Evolutionary conservation across 108 stramenopile species (phyloP), one percentile per base, ranked within the genome.

Genomic region (Pseudonitzschia multistriata): DNA sequence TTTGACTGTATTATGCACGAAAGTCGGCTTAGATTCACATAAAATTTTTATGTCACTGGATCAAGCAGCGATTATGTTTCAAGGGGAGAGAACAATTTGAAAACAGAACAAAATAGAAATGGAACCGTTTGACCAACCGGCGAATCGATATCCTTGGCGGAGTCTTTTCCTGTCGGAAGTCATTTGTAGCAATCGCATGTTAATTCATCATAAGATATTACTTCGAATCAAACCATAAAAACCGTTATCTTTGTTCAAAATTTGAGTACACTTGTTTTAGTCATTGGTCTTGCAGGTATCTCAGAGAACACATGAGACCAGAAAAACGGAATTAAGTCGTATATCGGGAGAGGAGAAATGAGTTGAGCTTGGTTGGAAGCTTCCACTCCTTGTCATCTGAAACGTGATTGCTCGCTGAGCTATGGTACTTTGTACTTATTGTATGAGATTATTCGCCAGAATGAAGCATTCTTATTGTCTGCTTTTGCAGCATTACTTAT

Each of bases 131-230:
- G 42, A 14, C 63, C 35, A 63, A n/a, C 37, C 71, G 45, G 67
- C 63, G 72, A 73, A 77, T 63, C 47, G 77, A 66, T 74, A 66
- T 74, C 77, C 81, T 82, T 82, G 81, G 73, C 77, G 81, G 81
- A 78, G 48, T 75, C 77, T 70, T 57, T 82, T 73, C 66, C 33
- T 77, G 76, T 59, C 48, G 72, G 28, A 62, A 60, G 57, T 33
- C 57, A 59, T 33, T 35, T 35, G 57, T 59, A 59, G 19, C 11
- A 52, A 52, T 59, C 57, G 57, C 34, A n/a, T 33, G 33, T 59
- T 59, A 29, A 59, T 59, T 33, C 34, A 59, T 33, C 57, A 59
- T 59, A 59, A 59, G 57, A 59, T 33, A 59, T 59, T 52, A 5
- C 50, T 25, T 52, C 24, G 21, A 52, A 52, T 52, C 50, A 52